Percentiles rank a stretch among this genome's conserved stretches.
phyloP scores from a whole-genome alignment of 148 eudicot genomes.

The Vaccinium darrowii region DNA sequence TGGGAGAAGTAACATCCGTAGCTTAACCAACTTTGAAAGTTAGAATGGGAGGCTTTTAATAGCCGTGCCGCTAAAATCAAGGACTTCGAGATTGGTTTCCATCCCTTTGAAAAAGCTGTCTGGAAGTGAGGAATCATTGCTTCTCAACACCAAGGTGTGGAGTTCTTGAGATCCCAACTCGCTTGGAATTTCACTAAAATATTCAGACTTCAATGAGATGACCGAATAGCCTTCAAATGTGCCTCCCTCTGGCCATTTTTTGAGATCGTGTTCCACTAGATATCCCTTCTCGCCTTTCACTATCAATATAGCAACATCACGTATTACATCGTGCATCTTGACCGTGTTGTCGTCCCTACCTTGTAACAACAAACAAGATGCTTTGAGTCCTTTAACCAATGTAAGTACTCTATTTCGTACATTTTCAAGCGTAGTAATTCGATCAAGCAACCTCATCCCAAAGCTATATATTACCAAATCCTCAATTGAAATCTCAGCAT shows the following conservation, averaged over 20 bases:
- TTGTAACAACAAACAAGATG: not conserved
- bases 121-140: not conserved
- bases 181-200: not conserved
- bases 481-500: constrained; percentile 1
- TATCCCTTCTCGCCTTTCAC: not conserved
- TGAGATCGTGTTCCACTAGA: not conserved
- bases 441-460: not conserved
- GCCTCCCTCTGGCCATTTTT: not conserved
- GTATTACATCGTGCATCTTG: constrained; percentile 14
- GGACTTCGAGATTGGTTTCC: constrained; percentile 5
- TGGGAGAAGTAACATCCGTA: not conserved
- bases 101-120: not conserved
- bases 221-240: not conserved
- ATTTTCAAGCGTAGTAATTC: not conserved
- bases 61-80: not conserved
- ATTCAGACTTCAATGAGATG: not conserved
- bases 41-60: not conserved
- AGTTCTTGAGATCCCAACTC: not conserved
- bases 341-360: not conserved
- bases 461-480: not conserved
- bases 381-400: not conserved
- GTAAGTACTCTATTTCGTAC: constrained; percentile 11
- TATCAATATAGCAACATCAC: constrained; percentile 11
- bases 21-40: not conserved
- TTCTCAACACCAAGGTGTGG: not conserved